Conservation (phyloP, 352 stramenopile species). For the Globisporangium nodosum region DNA sequence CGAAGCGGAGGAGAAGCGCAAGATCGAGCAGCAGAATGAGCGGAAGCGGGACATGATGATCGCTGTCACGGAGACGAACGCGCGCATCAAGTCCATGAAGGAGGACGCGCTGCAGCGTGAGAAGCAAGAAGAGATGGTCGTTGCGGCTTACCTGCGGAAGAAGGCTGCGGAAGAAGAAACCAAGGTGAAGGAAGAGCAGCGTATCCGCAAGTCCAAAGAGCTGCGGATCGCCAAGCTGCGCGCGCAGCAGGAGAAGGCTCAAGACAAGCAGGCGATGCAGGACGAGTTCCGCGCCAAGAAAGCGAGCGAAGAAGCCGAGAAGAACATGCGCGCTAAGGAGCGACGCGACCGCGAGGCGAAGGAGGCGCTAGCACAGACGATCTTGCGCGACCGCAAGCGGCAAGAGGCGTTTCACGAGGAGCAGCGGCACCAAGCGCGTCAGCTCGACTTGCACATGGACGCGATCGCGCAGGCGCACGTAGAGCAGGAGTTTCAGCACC, state of each 20-base stretch:
- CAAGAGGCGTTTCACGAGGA: conserved; percentile 50
- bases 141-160: conserved; percentile 59
- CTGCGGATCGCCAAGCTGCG: conserved; percentile 66
- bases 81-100: conserved; percentile 64
- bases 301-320: conserved; percentile 61
- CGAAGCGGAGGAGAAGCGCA: conserved; percentile 56
- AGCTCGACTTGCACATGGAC: conserved; percentile 39
- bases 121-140: conserved; percentile 62
- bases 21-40: conserved; percentile 43
- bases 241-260: conserved; percentile 75
- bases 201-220: conserved; percentile 67
- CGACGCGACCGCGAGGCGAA: conserved; percentile 42
- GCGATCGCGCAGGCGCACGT: conserved; percentile 31
- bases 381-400: conserved; percentile 44
- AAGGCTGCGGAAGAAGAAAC: conserved; percentile 68
- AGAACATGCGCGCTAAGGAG: conserved; percentile 44
- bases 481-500: conserved; percentile 36
- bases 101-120: conserved; percentile 34
- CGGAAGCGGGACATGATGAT: conserved; percentile 34
- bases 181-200: conserved; percentile 52
- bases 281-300: conserved; percentile 75
- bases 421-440: conserved; percentile 28
- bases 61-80: conserved; percentile 60
- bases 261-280: conserved; percentile 63
- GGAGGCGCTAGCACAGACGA: conserved; percentile 35